Percentiles rank a stretch among this genome's conserved stretches.
phyloP scores from a whole-genome alignment of 495 filamentous ascomycete species.

The Aspergillus sclerotioniger region DNA sequence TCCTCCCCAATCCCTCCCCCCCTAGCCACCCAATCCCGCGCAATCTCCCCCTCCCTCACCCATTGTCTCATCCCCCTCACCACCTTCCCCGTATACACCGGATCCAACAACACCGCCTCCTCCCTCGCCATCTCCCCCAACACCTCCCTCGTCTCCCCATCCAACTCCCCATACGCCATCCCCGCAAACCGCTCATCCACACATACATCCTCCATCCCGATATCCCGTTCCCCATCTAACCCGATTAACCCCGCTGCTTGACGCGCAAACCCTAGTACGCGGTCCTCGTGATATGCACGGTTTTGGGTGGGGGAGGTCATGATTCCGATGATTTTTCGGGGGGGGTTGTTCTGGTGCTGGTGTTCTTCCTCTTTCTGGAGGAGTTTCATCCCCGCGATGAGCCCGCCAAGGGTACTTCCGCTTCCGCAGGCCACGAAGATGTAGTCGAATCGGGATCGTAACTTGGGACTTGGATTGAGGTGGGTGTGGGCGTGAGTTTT shows the following conservation, averaged over 20 bases:
- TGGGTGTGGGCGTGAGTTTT: too few species aligned
- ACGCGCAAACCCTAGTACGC: conserved; percentile 34
- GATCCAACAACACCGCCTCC: conserved; percentile 36
- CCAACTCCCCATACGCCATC: conserved; percentile 34
- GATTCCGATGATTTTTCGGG: conserved; percentile 33
- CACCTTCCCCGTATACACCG: conserved; percentile 42
- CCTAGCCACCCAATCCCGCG: conserved; percentile 10
- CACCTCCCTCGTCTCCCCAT: conserved; percentile 22
- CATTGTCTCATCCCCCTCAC: conserved; percentile 32
- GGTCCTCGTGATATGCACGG: conserved; percentile 27
- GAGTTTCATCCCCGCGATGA: conserved; percentile 41
- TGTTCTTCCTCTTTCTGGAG: conserved; percentile 23
- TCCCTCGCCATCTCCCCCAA: conserved; percentile 27
- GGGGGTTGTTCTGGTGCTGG: not conserved
- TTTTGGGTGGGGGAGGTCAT: conserved; percentile 36
- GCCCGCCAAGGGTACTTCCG: conserved; percentile 38
- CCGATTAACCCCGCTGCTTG: conserved; percentile 30
- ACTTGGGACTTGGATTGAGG: too few species aligned
- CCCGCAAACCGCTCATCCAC: conserved; percentile 39
- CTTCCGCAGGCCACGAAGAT: conserved; percentile 42
- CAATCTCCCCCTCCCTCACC: conserved; percentile 26
- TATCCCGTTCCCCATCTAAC: conserved; percentile 23
- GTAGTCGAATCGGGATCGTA: conserved; percentile 35
- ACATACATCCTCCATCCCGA: conserved; percentile 31
- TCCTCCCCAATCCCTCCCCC: conserved; percentile 6